These are phyloP conservation scores for Pelargonium myrrhifolium DNA, from an alignment of 441 rosid genomes.

Conservation along the genomic window DNA sequence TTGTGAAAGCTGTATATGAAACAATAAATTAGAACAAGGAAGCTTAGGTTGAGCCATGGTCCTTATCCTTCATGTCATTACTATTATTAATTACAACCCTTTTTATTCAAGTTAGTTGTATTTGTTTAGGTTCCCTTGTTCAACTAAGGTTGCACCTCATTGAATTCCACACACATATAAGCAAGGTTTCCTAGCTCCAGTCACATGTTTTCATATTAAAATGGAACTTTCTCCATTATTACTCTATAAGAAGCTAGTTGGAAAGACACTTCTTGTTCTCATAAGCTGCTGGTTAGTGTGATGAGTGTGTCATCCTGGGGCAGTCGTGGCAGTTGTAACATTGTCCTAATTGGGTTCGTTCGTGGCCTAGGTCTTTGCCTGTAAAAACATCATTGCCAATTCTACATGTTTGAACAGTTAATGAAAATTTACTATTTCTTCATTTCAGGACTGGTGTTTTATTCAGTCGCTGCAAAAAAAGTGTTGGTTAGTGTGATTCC, in stretches of 20 bases:
- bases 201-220: neutral
- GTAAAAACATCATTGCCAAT: neutral
- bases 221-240: neutral
- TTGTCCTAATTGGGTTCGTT: neutral
- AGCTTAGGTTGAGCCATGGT: neutral
- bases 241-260: neutral
- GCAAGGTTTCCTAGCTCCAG: too few species aligned
- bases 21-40: neutral
- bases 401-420: neutral
- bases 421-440: neutral
- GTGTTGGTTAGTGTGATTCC: conserved; percentile 2
- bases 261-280: neutral
- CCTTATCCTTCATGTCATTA: neutral
- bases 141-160: too few species aligned
- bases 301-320: neutral
- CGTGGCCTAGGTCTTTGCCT: neutral
- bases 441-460: neutral
- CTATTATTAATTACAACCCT: neutral
- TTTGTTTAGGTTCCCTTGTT: too few species aligned
- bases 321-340: too few species aligned
- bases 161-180: neutral
- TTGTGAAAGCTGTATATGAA: neutral
- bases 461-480: neutral
- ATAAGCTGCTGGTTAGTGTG: neutral
- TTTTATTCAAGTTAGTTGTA: too few species aligned